Evolutionary conservation across 345 rosid genomes (phyloP), one percentile per base, ranked within the genome.

Genomic region (Sisymbrium irio): DNA sequence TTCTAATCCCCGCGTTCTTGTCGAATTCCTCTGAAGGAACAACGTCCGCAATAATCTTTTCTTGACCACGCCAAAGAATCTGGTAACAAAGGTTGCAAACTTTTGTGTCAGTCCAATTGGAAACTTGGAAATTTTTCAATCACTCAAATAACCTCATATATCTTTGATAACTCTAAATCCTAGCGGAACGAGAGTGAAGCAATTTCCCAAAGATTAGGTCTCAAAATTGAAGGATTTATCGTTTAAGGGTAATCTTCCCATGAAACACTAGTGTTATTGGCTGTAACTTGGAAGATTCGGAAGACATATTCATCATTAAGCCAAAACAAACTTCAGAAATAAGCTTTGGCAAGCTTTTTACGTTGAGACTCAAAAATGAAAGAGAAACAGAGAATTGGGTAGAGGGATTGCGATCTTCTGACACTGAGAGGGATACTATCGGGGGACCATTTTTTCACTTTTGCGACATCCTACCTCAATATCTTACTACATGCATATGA

Each of bases 51-150:
- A 85, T 87, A 20, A 87, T 77, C 80, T 89, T 79, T 65, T 87
- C 93, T 78, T 88, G 87, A 36, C 96, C 96, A 19, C 85, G 88
- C 93, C 96, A 85, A 28, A 87, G 87, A 77, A 90, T 61, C 98
- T 89, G 86, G 44, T 66, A 3, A 72, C 40, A 69, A 12, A 47
- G 74, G 51, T 41, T 62, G 2, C 67, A 37, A 0, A 12, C 22
- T 25, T 74, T 56, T 13, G 15, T 35, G 36, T 36, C 33, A 49
- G 47, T 67, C 37, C 67, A 57, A 39, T 53, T 37, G 62, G 66
- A 45, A 57, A 45, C 74, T 57, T 20, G 9, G 2, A 67, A 28
- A 3, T 11, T 6, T 9, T 33, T 19, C 3, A 45, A 30, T 20
- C 58, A 70, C 11, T 3, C 18, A 59, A 27, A 10, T 27, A 32